Evolutionary conservation across 1,139 yeast genomes (phyloP), one percentile per base, ranked within the genome.

Genomic region (Barnettozyma hawaiiensis): DNA sequence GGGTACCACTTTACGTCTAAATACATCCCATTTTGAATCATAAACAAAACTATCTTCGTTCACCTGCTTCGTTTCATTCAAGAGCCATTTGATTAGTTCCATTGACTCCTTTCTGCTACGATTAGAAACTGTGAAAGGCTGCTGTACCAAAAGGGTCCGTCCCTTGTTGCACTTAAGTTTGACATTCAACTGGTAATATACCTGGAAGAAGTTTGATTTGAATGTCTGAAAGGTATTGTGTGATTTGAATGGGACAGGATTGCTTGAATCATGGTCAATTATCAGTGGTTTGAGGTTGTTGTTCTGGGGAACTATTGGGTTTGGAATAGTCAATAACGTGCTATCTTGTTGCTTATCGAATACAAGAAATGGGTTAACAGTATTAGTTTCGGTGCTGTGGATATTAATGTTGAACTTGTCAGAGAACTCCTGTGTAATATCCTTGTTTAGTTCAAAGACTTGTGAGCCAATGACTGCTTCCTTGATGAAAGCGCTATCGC

Each of bases 101-200:
- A 61, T 70, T 43, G 75, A 72, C 55, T 66, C 69, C 18, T 44
- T 54, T 42, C 70, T 63, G 59, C 79, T 77, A 60, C 62, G 73
- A 1, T 82, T 80, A 39, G 81, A 65, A 0, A 80, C 67, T 0
- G 74, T 74, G 4, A 80, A 61, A 1, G 83, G 84, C 14, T 77
- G 65, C 19, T 66, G 58, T 7, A 75, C 59, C 35, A 69, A 76
- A 46, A 74, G 64, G 49, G 50, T 73, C 73, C 5, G 73, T 33
- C 28, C 45, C 73, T 43, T 70, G 18, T 64, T 61, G 22, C 78
- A 59, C 52, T 75, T 78, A 34, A 77, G 63, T 46, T 71, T 73
- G 19, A 79, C 49, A 1, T 68, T 61, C 6, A 76, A 54, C 48
- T 76, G 80, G 55, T 78, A 81, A 19, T 76, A 61, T 5, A 79